Percentiles rank a stretch among this genome's conserved stretches.
phyloP scores from a whole-genome alignment of 306 rosid species.

The Acacia melanoxylon region DNA sequence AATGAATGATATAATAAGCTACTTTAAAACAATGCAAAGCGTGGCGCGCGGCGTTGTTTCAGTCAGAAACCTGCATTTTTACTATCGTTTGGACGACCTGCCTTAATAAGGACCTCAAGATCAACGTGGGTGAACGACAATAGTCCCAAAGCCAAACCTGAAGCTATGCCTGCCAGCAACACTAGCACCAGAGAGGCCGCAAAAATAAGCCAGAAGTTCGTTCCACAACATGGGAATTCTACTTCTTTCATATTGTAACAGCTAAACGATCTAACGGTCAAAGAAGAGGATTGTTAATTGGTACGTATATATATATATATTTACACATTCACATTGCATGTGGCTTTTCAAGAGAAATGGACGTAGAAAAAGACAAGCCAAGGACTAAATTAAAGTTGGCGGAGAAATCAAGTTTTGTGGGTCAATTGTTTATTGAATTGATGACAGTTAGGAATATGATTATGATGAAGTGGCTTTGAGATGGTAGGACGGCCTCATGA shows the following conservation, averaged over 20 bases:
- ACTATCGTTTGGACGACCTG: conserved; percentile 59
- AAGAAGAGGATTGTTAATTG: not conserved
- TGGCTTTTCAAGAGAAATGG: conserved; percentile 8
- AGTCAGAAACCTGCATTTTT: conserved; percentile 59
- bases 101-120: conserved; percentile 73
- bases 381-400: not conserved
- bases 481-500: not conserved
- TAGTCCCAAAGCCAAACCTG: conserved; percentile 78
- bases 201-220: conserved; percentile 55
- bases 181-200: conserved; percentile 43
- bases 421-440: not conserved
- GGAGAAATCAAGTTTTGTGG: not conserved
- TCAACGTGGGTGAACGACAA: conserved; percentile 67
- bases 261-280: not conserved
- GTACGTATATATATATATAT: not conserved
- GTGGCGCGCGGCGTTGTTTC: not conserved
- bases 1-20: not conserved
- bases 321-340: not conserved
- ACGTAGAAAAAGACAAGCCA: conserved; percentile 6
- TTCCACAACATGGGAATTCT: conserved; percentile 51
- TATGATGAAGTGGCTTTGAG: not conserved
- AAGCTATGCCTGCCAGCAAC: conserved; percentile 60
- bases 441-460: not conserved
- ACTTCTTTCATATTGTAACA: conserved; percentile 26
- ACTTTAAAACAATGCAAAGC: not conserved